Conservation (phyloP, 495 filamentous ascomycete species). For the Parmelia sp. region DNA sequence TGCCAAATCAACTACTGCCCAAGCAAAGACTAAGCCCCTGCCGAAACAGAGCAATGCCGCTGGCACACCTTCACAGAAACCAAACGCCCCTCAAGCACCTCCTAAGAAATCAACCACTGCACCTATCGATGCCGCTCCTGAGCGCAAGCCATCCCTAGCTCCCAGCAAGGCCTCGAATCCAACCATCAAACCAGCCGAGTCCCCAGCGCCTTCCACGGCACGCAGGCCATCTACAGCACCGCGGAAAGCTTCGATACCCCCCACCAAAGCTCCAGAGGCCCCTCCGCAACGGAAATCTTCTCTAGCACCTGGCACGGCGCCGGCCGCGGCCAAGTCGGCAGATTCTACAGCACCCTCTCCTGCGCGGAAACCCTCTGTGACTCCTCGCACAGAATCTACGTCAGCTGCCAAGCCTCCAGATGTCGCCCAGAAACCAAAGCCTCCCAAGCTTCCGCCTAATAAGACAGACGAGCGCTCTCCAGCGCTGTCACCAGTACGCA, state of each 20-base stretch:
- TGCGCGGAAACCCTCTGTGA: not conserved
- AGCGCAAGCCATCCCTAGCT: slow-evolving; percentile 10
- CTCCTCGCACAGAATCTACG: not conserved
- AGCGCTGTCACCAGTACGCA: not conserved
- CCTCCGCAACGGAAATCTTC: slow-evolving; percentile 3
- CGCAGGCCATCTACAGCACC: slow-evolving; percentile 7
- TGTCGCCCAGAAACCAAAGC: not conserved
- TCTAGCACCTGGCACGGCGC: not conserved
- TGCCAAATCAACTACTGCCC: slow-evolving; percentile 1
- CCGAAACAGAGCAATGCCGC: not conserved
- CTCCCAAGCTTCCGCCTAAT: slow-evolving; percentile 8
- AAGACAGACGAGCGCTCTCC: not conserved
- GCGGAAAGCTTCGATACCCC: not conserved
- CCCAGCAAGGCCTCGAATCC: slow-evolving; percentile 2
- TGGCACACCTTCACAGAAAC: not conserved
- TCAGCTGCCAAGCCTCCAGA: not conserved
- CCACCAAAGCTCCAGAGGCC: not conserved
- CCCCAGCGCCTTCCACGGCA: not conserved
- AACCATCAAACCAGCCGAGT: not conserved
- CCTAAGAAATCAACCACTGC: not conserved
- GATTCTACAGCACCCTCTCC: not conserved
- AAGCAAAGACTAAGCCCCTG: slow-evolving; percentile 5
- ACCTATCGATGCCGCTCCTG: not conserved
- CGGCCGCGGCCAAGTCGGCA: not conserved
- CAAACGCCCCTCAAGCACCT: not conserved